Evolutionary conservation across 192 early-diverging fungal species (phyloP).

Genomic region (Gamsiella multidivaricata): DNA sequence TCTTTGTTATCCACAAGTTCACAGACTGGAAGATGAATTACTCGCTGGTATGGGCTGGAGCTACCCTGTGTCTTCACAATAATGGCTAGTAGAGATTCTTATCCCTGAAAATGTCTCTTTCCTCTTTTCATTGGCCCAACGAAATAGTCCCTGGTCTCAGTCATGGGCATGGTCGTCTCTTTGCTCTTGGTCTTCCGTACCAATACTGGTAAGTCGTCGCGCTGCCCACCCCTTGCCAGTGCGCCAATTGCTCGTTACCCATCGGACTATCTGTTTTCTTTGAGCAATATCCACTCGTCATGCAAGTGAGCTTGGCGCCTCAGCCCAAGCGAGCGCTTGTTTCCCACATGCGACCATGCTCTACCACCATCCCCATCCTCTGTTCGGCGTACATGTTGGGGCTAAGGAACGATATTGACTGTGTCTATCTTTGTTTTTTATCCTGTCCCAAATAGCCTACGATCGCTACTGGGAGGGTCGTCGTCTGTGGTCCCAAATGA

Average conservation of each 20-base stretch:
- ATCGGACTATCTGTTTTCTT: neutral
- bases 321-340: too few species aligned
- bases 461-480: conserved; percentile 92
- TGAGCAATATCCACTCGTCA: too few species aligned
- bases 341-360: too few species aligned
- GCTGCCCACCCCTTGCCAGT: neutral
- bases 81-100: neutral
- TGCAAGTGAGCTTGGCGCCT: too few species aligned
- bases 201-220: conserved; percentile 61
- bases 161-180: conserved; percentile 54
- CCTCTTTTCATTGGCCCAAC: neutral
- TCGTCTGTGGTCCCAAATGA: conserved; percentile 80
- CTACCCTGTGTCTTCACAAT: too few species aligned
- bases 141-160: conserved; percentile 32
- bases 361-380: neutral
- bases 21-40: conserved; percentile 44
- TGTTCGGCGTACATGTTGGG: too few species aligned
- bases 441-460: conserved; percentile 59
- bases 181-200: conserved; percentile 77
- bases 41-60: conserved; percentile 30
- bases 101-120: neutral
- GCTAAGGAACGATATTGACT: too few species aligned
- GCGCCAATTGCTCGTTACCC: conserved; percentile 55
- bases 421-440: conserved; percentile 51
- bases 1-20: conserved; percentile 34